Percentiles rank a stretch among this genome's conserved stretches.
Evolutionary conservation across 306 rosid genomes (phyloP).

Genomic region (Citrullus amarus): DNA sequence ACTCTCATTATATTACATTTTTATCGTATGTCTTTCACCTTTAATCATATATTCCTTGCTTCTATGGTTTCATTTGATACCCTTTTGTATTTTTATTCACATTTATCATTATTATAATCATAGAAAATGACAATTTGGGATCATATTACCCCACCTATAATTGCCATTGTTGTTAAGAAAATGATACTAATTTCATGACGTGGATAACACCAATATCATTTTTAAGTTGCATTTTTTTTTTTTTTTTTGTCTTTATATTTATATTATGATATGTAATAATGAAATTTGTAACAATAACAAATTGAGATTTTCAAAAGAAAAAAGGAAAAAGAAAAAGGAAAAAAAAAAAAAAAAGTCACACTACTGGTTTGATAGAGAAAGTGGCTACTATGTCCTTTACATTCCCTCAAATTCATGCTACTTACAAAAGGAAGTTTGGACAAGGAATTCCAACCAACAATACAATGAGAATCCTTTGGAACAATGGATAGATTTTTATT

Average conservation of each 20-base stretch:
- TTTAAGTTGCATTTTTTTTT: neutral
- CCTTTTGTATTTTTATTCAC: neutral
- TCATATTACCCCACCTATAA: neutral
- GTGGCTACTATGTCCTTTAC: neutral
- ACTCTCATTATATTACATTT: too few relatives aligned
- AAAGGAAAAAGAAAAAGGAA: too few relatives aligned
- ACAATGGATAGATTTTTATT: too few relatives aligned
- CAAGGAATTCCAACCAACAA: neutral
- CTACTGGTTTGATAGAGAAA: neutral
- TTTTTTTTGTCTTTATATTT: neutral
- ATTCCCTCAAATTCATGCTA: neutral
- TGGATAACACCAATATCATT: neutral
- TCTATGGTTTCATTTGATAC: neutral
- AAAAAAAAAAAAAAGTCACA: neutral
- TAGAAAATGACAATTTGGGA: neutral
- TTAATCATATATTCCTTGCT: constrained; percentile 8
- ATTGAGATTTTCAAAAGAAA: too few relatives aligned
- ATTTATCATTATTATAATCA: neutral
- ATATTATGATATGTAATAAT: neutral
- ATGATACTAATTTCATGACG: neutral
- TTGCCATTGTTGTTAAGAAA: neutral
- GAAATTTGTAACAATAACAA: neutral
- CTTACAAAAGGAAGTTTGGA: neutral
- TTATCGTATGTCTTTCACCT: neutral
- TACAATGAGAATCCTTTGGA: neutral